Percentiles rank a stretch among this genome's conserved stretches.
Conservation (phyloP, 768 basidiomycete species). For the Calocera viscosa region DNA sequence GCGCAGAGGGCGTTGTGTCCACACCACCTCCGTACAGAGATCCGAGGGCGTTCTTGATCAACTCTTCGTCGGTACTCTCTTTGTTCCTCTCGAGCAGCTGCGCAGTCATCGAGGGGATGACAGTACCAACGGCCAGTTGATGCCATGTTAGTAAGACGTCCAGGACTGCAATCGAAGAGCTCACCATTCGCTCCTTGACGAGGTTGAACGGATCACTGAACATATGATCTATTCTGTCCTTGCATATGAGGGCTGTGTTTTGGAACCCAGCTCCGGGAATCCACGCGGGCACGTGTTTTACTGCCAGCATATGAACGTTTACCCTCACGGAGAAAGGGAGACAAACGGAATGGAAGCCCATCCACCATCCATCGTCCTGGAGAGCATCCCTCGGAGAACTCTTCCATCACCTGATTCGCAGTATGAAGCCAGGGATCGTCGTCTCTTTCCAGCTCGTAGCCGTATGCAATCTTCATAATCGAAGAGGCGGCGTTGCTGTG, state of each 20-base stretch:
- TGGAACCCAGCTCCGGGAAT: constrained; percentile 42
- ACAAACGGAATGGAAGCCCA: background rate
- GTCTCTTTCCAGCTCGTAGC: constrained; percentile 27
- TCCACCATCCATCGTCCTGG: background rate
- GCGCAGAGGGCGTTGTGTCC: constrained; percentile 7
- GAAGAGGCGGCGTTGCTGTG: background rate
- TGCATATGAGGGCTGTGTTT: constrained; percentile 40
- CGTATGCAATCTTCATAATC: constrained; percentile 31
- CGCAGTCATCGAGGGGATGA: background rate
- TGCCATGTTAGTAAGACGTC: background rate
- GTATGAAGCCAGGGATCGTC: constrained; percentile 29
- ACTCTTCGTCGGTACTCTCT: background rate
- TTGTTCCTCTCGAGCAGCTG: constrained; percentile 21
- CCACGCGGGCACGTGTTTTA: constrained; percentile 44
- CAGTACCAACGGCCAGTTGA: background rate
- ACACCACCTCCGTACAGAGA: background rate
- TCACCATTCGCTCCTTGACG: background rate
- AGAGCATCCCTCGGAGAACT: constrained; percentile 18
- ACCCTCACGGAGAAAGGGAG: background rate
- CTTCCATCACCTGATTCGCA: constrained; percentile 25
- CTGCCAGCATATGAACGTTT: constrained; percentile 21
- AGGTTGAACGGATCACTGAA: background rate
- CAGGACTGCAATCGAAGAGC: background rate
- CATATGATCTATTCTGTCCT: background rate
- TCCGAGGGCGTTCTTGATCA: background rate